Evolutionary conservation across 306 rosid species (phyloP).

Genomic region (Inga leiocalycina): DNA sequence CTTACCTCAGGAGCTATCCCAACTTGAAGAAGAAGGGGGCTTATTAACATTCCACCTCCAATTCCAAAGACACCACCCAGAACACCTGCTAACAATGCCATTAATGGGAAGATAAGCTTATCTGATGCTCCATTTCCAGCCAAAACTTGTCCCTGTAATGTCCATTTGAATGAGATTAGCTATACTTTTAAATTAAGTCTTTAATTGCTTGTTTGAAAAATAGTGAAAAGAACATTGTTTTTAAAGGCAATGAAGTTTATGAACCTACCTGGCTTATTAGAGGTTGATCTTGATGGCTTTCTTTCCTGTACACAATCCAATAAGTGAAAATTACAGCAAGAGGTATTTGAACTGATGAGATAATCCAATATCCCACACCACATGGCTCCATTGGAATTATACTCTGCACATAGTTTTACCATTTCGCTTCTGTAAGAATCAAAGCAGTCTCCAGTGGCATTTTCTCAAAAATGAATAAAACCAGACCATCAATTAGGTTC

Average conservation of each 20-base stretch:
- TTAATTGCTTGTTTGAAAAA: background rate
- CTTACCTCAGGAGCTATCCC: slow-evolving; percentile 81
- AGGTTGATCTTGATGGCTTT: slow-evolving; percentile 46
- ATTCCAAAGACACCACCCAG: slow-evolving; percentile 92
- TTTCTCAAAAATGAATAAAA: background rate
- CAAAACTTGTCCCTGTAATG: slow-evolving; percentile 43
- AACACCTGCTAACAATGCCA: slow-evolving; percentile 76
- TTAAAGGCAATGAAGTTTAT: background rate
- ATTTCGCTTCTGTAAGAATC: background rate
- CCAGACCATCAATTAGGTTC: background rate
- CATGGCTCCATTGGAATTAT: slow-evolving; percentile 71
- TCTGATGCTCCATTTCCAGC: slow-evolving; percentile 40
- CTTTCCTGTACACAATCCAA: slow-evolving; percentile 64
- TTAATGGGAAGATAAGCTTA: slow-evolving; percentile 65
- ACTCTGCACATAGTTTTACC: slow-evolving; percentile 57
- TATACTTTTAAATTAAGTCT: background rate
- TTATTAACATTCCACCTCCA: slow-evolving; percentile 94
- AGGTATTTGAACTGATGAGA: slow-evolving; percentile 79
- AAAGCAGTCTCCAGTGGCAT: slow-evolving; percentile 8
- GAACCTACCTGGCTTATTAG: slow-evolving; percentile 64
- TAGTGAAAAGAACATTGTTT: background rate
- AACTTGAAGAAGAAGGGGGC: slow-evolving; percentile 88
- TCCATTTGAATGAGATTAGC: slow-evolving; percentile 3
- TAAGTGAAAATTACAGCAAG: slow-evolving; percentile 70
- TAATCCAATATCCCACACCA: slow-evolving; percentile 73